Percentiles rank a stretch among this genome's conserved stretches.
Conservation (phyloP, 768 basidiomycete genomes). For the Suillus ampliporus region DNA sequence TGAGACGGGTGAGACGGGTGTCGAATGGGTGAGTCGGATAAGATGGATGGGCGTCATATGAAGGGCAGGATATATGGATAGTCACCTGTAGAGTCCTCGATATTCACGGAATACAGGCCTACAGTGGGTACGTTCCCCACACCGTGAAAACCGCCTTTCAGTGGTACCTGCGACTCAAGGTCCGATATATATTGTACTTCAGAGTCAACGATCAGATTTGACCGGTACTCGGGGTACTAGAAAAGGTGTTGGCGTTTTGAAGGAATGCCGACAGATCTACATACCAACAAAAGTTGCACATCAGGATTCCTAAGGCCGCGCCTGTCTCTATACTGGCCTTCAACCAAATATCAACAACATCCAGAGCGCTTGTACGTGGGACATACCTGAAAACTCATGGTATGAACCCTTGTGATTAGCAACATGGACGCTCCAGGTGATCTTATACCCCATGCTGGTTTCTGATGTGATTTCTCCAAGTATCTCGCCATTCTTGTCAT, state of each 20-base stretch:
- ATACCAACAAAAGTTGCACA: slow-evolving; percentile 4
- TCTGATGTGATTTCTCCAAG: slow-evolving; percentile 36
- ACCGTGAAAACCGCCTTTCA: slow-evolving; percentile 4
- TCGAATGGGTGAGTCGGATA: too few species aligned
- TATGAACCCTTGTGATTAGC: slow-evolving; percentile 39
- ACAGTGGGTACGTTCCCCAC: too few species aligned
- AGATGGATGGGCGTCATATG: too few species aligned
- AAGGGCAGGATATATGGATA: too few species aligned
- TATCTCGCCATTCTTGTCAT: slow-evolving; percentile 27
- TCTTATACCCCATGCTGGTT: slow-evolving; percentile 17
- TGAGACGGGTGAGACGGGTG: too few species aligned
- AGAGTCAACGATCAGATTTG: slow-evolving; percentile 5
- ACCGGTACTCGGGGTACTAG: slow-evolving; percentile 9
- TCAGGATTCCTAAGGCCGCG: slow-evolving; percentile 14
- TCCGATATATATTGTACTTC: neutral
- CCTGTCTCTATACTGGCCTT: slow-evolving; percentile 5
- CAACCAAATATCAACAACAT: neutral
- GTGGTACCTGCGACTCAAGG: neutral
- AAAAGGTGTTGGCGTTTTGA: neutral
- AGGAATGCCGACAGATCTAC: neutral
- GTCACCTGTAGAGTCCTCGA: too few species aligned
- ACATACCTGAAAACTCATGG: slow-evolving; percentile 22
- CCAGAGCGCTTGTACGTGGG: neutral
- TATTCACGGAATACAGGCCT: too few species aligned
- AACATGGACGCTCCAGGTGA: slow-evolving; percentile 40